A percentile compares a stretch with the other conserved stretches of the same genome.
Evolutionary conservation across 2,329 filamentous ascomycete species (phyloP).

Genomic region (Sarocladium brachiariae): DNA sequence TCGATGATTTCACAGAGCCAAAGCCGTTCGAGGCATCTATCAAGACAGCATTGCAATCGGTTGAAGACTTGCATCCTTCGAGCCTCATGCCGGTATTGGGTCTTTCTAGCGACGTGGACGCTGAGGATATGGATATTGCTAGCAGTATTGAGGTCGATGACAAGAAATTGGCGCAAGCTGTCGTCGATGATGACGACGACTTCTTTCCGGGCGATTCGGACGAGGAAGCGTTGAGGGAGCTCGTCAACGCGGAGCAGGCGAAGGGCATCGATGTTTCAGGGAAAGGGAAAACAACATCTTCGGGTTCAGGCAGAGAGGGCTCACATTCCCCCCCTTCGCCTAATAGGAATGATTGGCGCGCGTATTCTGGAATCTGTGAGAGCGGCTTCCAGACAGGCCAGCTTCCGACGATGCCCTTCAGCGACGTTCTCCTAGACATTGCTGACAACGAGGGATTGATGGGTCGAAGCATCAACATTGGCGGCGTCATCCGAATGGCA

Average conservation of each 20-base stretch:
- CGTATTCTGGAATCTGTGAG: conserved; percentile 28
- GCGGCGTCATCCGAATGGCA: background rate
- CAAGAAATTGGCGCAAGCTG: conserved; percentile 40
- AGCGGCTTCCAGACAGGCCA: conserved; percentile 35
- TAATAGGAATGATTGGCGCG: background rate
- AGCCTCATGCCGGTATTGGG: conserved; percentile 39
- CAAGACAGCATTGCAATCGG: conserved; percentile 74
- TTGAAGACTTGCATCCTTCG: conserved; percentile 75
- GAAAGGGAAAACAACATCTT: background rate
- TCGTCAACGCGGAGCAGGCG: conserved; percentile 10
- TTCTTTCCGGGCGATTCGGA: conserved; percentile 46
- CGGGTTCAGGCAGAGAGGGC: background rate
- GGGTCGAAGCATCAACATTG: conserved; percentile 14
- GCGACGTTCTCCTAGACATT: conserved; percentile 30
- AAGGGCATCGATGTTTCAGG: background rate
- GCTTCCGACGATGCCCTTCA: conserved; percentile 30
- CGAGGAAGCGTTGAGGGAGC: conserved; percentile 36
- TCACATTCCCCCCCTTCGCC: background rate
- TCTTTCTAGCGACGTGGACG: conserved; percentile 18
- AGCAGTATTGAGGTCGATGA: conserved; percentile 60
- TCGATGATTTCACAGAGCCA: conserved; percentile 58
- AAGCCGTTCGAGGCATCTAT: conserved; percentile 49
- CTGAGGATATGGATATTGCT: conserved; percentile 23
- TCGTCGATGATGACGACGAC: conserved; percentile 41
- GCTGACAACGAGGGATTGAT: conserved; percentile 32